Conservation (phyloP, 179 eudicot species). For the Gypsophila paniculata region DNA sequence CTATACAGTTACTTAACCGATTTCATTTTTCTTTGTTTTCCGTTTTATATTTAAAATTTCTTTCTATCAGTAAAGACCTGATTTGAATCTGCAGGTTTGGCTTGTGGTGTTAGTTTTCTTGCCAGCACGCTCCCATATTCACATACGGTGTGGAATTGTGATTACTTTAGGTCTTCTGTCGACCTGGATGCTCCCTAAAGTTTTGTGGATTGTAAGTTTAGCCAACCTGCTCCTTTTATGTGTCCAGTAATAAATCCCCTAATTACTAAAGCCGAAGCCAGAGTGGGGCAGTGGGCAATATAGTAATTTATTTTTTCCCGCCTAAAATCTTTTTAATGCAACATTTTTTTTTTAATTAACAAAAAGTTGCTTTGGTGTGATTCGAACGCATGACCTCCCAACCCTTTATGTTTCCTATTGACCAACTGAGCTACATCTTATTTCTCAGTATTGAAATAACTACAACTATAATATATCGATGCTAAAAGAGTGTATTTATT, state of each 20-base stretch:
- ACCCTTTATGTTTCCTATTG: too few relatives aligned
- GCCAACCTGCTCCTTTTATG: conserved; percentile 3
- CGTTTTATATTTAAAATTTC: background rate
- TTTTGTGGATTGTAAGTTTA: conserved; percentile 66
- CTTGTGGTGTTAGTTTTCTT: conserved; percentile 68
- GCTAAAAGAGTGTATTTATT: too few relatives aligned
- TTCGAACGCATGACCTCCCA: too few relatives aligned
- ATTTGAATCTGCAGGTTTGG: conserved; percentile 68
- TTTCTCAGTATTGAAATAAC: too few relatives aligned
- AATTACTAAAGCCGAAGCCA: background rate
- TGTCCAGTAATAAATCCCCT: background rate
- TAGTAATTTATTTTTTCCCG: too few relatives aligned
- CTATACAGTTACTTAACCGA: background rate
- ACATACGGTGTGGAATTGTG: conserved; percentile 64
- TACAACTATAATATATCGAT: too few relatives aligned
- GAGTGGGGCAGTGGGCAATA: too few relatives aligned
- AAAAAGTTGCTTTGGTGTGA: too few relatives aligned
- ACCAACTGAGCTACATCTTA: too few relatives aligned
- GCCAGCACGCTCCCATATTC: conserved; percentile 71
- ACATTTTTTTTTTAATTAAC: too few relatives aligned
- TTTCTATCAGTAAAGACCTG: background rate
- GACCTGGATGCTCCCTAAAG: conserved; percentile 54
- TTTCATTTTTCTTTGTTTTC: background rate
- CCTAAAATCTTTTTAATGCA: too few relatives aligned
- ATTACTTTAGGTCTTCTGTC: conserved; percentile 59